Base-by-base conservation (phyloP, 306 rosid species). In the Arachis stenosperma region DNA sequence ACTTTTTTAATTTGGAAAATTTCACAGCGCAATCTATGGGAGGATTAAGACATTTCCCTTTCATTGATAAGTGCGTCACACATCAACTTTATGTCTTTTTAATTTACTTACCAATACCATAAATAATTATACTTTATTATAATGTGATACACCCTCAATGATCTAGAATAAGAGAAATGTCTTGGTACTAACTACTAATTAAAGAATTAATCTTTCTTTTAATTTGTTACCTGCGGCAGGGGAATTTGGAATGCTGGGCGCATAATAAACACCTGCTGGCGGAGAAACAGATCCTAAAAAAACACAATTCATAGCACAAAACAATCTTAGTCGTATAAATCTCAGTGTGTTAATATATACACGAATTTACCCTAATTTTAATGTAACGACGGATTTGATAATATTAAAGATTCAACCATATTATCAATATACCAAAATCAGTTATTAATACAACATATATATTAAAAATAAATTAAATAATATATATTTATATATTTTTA, bases 161-260 rank as follows among this genome's bases (percentile, higher is more conserved):
- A 65, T 55, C 27, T 33, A 54, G 40, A 53, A 8, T 2, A 53
- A 40, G 17, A 22, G 9, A 75, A 75, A 67, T 67, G 39, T 2
- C 27, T 33, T 30, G 41, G 57, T 5, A 58, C 9, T 5, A 9
- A 69, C 1, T 5, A 58, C 9, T 5, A 9, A 69, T 22, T 22
- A 22, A 22, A 33, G 14, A 62, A 54, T 15, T 54, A 2, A 10
- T 36, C 55, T 15, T 3, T 48, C 27, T 13, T 56, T 14, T 17
- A 17, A 17, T 17, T 17, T 36, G 44, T 72, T 57, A 83, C 90
- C 87, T 78, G 88, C 65, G 70, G 90, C 65, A 76, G 90, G 83
- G 27, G 80, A 68, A 70, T 60, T 67, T n/a, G 85, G 81, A 12
- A 67, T 29, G 62, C 46, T 69, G 22, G 85, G 53, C 17, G 65